phyloP scores from a whole-genome alignment of 352 stramenopile genomes.

The Phytophthora pisi region DNA sequence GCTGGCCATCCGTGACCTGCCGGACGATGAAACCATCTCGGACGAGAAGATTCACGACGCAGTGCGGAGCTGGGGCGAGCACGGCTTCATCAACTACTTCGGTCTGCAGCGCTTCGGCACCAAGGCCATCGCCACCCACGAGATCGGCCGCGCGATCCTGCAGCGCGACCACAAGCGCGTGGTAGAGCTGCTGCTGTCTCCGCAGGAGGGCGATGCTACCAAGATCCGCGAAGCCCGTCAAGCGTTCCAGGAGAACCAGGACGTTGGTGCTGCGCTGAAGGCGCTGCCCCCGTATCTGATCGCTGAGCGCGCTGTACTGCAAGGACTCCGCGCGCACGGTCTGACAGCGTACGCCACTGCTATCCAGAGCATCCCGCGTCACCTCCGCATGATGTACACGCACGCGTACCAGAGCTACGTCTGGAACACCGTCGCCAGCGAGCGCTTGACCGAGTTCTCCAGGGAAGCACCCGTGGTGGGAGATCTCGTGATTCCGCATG shows the following conservation, averaged over 20 bases:
- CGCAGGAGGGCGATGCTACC: slow-evolving; percentile 75
- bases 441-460: slow-evolving; percentile 83
- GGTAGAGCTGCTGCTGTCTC: slow-evolving; percentile 91
- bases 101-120: slow-evolving; percentile 96
- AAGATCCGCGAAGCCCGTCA: slow-evolving; percentile 76
- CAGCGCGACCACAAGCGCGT: slow-evolving; percentile 92
- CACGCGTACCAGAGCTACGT: slow-evolving; percentile 96
- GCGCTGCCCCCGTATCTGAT: slow-evolving; percentile 84
- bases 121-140: slow-evolving; percentile 85
- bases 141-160: slow-evolving; percentile 94
- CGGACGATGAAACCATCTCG: slow-evolving; percentile 53
- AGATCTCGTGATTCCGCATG: slow-evolving; percentile 89
- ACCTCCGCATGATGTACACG: slow-evolving; percentile 92
- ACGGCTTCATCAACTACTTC: slow-evolving; percentile 99
- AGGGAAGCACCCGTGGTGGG: slow-evolving; percentile 78
- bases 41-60: slow-evolving; percentile 67
- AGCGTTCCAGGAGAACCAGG: slow-evolving; percentile 64
- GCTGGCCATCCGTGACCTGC: slow-evolving; percentile 94
- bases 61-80: slow-evolving; percentile 69
- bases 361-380: slow-evolving; percentile 80
- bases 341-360: slow-evolving; percentile 61
- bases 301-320: slow-evolving; percentile 71
- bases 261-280: slow-evolving; percentile 61
- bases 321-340: slow-evolving; percentile 67
- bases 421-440: slow-evolving; percentile 94